phyloP scores from a whole-genome alignment of 768 basidiomycete genomes.

The Podaxis rugospora region DNA sequence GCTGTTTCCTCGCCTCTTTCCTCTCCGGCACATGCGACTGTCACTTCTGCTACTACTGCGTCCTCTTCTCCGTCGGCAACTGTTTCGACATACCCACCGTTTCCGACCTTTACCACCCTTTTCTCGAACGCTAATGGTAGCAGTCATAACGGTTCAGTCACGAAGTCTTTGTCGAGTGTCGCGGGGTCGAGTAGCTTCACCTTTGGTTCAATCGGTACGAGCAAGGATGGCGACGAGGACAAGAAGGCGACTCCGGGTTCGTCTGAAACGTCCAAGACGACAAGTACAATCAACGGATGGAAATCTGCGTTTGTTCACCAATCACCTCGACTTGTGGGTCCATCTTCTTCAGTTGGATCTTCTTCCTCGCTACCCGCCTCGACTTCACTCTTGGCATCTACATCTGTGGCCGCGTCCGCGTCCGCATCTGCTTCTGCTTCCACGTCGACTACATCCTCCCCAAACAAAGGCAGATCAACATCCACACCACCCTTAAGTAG shows the following conservation, averaged over 20 bases:
- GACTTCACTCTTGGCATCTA: neutral
- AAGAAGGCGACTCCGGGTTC: neutral
- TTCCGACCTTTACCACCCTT: slow-evolving; percentile 22
- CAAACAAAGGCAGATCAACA: neutral
- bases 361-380: neutral
- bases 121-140: neutral
- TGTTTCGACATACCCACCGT: slow-evolving; percentile 19
- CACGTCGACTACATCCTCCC: neutral
- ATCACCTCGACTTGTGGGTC: too few species aligned
- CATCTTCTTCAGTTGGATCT: too few species aligned
- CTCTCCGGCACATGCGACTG: neutral
- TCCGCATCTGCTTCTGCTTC: neutral
- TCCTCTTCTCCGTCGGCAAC: neutral
- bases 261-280: neutral
- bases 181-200: neutral
- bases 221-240: neutral
- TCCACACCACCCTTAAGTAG: neutral
- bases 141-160: neutral
- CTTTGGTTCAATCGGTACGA: neutral
- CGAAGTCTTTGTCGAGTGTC: neutral
- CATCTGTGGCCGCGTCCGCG: neutral
- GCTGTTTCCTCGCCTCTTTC: neutral
- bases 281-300: neutral
- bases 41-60: slow-evolving; percentile 8
- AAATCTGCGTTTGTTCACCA: too few species aligned